A percentile compares a stretch with the other conserved stretches of the same genome.
Evolutionary conservation across 2,329 filamentous ascomycete genomes (phyloP).

Genomic region (Teratosphaeria destructans): DNA sequence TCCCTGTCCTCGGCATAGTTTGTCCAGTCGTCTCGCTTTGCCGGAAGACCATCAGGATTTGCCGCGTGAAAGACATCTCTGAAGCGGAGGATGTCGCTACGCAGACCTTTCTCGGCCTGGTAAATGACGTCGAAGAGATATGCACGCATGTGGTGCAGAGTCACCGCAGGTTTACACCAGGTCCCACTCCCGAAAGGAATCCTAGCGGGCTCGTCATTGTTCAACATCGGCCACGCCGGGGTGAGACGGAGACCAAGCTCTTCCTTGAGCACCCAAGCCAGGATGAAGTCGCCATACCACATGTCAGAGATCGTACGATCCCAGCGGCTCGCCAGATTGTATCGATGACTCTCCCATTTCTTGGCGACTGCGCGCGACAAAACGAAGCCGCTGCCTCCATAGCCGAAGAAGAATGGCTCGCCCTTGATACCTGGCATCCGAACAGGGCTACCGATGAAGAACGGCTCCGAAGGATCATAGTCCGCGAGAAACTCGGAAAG

Average conservation of each 20-base stretch:
- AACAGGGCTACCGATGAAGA: constrained; percentile 44
- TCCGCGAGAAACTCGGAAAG: constrained; percentile 36
- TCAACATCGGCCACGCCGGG: constrained; percentile 12
- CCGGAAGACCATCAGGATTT: constrained; percentile 3
- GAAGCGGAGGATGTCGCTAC: constrained; percentile 3
- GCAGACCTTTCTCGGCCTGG: constrained; percentile 7
- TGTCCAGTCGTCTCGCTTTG: constrained; percentile 9
- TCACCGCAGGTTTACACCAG: constrained; percentile 20
- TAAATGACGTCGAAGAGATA: constrained; percentile 11
- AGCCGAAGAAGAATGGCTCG: constrained; percentile 9
- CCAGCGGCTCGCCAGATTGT: constrained; percentile 12
- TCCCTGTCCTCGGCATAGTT: constrained; percentile 8
- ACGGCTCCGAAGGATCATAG: constrained; percentile 31
- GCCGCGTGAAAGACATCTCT: constrained; percentile 7
- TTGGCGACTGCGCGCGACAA: constrained; percentile 14
- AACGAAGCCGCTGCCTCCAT: constrained; percentile 18
- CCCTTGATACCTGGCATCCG: constrained; percentile 25
- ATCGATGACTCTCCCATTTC: constrained; percentile 4
- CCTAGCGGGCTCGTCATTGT: constrained; percentile 10
- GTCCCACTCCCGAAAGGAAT: constrained; percentile 9
- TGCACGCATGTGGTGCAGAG: constrained; percentile 14
- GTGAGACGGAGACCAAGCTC: constrained; percentile 14
- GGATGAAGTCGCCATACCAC: constrained; percentile 17
- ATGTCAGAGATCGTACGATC: constrained; percentile 10
- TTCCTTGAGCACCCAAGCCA: constrained; percentile 15